A percentile compares a stretch with the other conserved stretches of the same genome.
These are phyloP conservation scores for Skeletonema tropicum DNA, from an alignment of 108 stramenopile species.

Conservation along the genomic window DNA sequence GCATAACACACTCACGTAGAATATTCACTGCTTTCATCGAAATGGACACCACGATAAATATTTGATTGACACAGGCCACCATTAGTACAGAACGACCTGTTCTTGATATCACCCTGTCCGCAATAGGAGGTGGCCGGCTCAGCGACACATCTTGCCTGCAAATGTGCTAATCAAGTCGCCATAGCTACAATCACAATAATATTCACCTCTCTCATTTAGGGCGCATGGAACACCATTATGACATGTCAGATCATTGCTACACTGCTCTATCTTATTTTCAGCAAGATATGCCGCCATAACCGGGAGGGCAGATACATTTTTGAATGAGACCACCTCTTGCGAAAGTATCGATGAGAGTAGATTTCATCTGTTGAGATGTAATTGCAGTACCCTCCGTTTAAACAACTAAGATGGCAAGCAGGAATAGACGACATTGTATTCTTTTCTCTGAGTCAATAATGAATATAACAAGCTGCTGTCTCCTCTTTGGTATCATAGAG, in stretches of 20 bases:
- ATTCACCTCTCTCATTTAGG: not conserved
- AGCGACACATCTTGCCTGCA: conserved; percentile 46
- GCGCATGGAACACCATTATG: conserved; percentile 29
- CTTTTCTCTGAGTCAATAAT: not conserved
- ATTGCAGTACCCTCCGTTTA: conserved; percentile 63
- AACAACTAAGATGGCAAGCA: conserved; percentile 52
- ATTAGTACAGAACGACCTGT: conserved; percentile 45
- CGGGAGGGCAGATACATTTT: conserved; percentile 52
- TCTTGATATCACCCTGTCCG: conserved; percentile 30
- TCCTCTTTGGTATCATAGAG: not conserved
- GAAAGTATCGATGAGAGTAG: conserved; percentile 36
- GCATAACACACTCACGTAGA: not conserved
- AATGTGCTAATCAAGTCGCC: conserved; percentile 30
- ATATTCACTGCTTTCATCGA: conserved; percentile 2
- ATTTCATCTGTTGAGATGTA: conserved; percentile 35
- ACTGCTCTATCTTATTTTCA: conserved; percentile 47
- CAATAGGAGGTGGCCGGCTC: conserved; percentile 48
- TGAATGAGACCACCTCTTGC: conserved; percentile 54
- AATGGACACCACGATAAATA: not conserved
- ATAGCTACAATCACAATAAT: conserved; percentile 39
- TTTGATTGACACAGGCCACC: conserved; percentile 34
- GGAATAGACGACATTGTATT: conserved; percentile 2
- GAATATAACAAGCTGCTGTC: not conserved
- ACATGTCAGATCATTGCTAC: conserved; percentile 38
- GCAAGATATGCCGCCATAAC: conserved; percentile 57